Percentiles rank a stretch among this genome's conserved stretches.
phyloP scores from a whole-genome alignment of 306 rosid genomes.

The Vigna angularis region DNA sequence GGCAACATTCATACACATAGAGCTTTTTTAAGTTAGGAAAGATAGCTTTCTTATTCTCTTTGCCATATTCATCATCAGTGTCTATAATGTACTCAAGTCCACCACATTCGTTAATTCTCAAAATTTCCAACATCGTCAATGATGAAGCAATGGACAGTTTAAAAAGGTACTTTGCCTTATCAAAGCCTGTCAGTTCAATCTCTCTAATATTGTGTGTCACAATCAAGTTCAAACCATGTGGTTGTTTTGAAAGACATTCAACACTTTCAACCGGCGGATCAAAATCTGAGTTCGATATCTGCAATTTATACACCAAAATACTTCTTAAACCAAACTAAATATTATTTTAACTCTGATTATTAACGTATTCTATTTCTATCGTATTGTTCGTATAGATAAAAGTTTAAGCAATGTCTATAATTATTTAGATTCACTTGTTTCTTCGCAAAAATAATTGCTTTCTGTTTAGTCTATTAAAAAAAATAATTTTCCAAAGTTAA shows the following conservation, averaged over 20 bases:
- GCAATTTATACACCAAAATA: too few species aligned
- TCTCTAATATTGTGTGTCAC: not conserved
- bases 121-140: not conserved
- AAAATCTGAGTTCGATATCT: too few species aligned
- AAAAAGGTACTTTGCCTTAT: not conserved
- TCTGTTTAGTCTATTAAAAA: not conserved
- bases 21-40: not conserved
- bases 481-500: too few species aligned
- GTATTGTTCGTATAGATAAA: not conserved
- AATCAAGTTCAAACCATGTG: too few species aligned
- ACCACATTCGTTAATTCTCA: not conserved
- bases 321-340: not conserved
- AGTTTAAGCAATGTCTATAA: not conserved
- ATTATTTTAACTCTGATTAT: too few species aligned
- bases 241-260: too few species aligned
- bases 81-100: too few species aligned
- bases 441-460: not conserved
- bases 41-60: not conserved
- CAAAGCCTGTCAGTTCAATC: not conserved
- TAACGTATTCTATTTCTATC: too few species aligned
- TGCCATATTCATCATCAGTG: not conserved
- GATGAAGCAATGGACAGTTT: not conserved
- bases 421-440: not conserved
- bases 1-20: fast-evolving
- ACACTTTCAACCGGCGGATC: too few species aligned